Conservation (phyloP, 108 stramenopile genomes). For the Ochromonas danica region DNA sequence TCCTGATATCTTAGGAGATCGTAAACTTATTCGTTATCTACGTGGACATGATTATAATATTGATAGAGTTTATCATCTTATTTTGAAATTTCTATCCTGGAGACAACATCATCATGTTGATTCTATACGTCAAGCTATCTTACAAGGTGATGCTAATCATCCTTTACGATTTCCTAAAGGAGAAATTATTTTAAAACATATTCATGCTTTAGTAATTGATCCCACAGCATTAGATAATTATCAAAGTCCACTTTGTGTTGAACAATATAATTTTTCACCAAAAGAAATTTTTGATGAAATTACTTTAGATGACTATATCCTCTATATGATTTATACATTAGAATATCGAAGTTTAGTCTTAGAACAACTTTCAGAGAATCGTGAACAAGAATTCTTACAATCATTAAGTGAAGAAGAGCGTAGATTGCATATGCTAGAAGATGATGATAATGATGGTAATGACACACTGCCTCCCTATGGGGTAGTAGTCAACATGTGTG, state of each 20-base stretch:
- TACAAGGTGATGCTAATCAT: conserved; percentile 7
- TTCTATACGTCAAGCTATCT: conserved; percentile 2
- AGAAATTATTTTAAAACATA: not conserved
- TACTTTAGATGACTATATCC: conserved; percentile 6
- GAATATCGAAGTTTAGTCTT: conserved; percentile 12
- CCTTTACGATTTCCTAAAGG: conserved; percentile 30
- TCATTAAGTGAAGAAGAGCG: conserved; percentile 8
- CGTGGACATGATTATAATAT: conserved; percentile 31
- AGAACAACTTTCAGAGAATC: conserved; percentile 27
- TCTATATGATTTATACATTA: conserved; percentile 18
- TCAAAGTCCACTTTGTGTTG: not conserved
- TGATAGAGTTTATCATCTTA: not conserved
- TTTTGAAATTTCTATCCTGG: conserved; percentile 6
- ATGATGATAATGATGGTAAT: not conserved
- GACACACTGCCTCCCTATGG: conserved; percentile 12
- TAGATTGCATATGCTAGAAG: not conserved
- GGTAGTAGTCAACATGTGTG: conserved; percentile 3
- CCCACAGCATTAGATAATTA: not conserved
- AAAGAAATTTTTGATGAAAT: not conserved
- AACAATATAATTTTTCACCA: conserved; percentile 35
- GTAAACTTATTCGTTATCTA: conserved; percentile 25
- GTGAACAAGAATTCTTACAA: not conserved
- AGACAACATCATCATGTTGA: conserved; percentile 6
- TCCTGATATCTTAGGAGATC: conserved; percentile 29
- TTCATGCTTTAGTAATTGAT: not conserved